phyloP scores from a whole-genome alignment of 1,284 basidiomycete genomes.

The Ustilago nuda region DNA sequence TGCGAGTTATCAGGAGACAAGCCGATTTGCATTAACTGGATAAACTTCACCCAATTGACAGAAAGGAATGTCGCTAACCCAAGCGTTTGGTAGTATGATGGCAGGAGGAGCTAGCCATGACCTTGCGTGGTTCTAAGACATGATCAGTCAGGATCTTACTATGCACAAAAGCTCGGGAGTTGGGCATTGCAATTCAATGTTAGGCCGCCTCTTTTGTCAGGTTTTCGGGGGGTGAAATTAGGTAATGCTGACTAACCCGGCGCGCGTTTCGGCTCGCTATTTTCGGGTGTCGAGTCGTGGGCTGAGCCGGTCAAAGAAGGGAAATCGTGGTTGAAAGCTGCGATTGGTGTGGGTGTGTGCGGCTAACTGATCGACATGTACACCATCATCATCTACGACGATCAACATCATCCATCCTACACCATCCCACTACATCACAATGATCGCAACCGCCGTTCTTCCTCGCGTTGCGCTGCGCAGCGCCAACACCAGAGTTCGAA shows the following conservation, averaged over 20 bases:
- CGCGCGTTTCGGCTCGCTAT: neutral
- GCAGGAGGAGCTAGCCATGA: neutral
- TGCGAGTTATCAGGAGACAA: constrained; percentile 28
- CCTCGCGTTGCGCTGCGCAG: constrained; percentile 35
- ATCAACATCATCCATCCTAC: constrained; percentile 5
- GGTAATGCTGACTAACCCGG: constrained; percentile 23
- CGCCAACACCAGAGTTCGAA: constrained; percentile 16
- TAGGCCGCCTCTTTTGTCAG: neutral
- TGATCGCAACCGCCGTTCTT: constrained; percentile 49
- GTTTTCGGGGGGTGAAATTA: constrained; percentile 9
- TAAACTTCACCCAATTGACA: constrained; percentile 33
- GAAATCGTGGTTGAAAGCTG: constrained; percentile 25
- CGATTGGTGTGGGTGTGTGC: neutral
- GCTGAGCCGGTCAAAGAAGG: constrained; percentile 30
- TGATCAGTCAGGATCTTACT: constrained; percentile 13
- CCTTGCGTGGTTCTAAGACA: neutral
- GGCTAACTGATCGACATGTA: constrained; percentile 8
- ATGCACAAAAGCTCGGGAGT: neutral
- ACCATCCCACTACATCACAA: constrained; percentile 14
- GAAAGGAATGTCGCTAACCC: no score
- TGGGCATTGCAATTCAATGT: neutral
- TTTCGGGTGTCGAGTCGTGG: constrained; percentile 29
- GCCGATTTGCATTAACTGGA: constrained; percentile 59
- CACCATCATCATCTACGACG: neutral
- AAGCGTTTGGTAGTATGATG: neutral